phyloP scores from a whole-genome alignment of 768 basidiomycete genomes.

The Mycena filopes region DNA sequence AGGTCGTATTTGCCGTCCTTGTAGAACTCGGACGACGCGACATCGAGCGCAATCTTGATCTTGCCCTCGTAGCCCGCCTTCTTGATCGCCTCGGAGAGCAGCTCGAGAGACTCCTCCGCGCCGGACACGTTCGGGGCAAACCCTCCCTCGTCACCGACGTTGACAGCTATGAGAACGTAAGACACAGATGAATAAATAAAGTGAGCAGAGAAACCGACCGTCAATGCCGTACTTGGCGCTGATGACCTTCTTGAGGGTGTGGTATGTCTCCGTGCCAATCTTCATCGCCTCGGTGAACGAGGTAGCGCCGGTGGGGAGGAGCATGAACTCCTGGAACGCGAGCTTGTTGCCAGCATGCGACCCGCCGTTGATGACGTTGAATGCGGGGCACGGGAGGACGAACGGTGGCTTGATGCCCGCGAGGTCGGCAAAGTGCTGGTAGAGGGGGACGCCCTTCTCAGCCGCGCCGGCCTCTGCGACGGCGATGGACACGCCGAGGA shows the following conservation, averaged over 20 bases:
- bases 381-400: conserved; percentile 90
- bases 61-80: conserved; percentile 99
- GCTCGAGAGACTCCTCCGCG: conserved; percentile 97
- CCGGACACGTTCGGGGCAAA: conserved; percentile 98
- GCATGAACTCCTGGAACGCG: conserved; percentile 99
- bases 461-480: conserved; percentile 93
- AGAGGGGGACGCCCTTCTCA: conserved; percentile 95
- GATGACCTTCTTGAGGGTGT: conserved; percentile 99
- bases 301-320: conserved; percentile 92
- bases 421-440: conserved; percentile 95
- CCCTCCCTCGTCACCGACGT: conserved; percentile 99
- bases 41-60: conserved; percentile 98
- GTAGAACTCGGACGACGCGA: conserved; percentile 99
- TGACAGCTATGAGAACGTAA: conserved; percentile 74
- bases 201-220: conserved; percentile 60
- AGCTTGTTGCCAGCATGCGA: conserved; percentile 99
- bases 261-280: conserved; percentile 98
- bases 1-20: conserved; percentile 99
- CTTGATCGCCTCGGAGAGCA: conserved; percentile 95
- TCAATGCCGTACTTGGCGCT: conserved; percentile 99
- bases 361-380: conserved; percentile 99
- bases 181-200: conserved; percentile 11
- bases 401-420: conserved; percentile 96
- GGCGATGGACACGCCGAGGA: conserved; percentile 98
- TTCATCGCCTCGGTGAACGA: conserved; percentile 98